Evolutionary conservation across 805 yeast species (phyloP), one percentile per base, ranked within the genome.

Genomic region (Kodamaea restingae): DNA sequence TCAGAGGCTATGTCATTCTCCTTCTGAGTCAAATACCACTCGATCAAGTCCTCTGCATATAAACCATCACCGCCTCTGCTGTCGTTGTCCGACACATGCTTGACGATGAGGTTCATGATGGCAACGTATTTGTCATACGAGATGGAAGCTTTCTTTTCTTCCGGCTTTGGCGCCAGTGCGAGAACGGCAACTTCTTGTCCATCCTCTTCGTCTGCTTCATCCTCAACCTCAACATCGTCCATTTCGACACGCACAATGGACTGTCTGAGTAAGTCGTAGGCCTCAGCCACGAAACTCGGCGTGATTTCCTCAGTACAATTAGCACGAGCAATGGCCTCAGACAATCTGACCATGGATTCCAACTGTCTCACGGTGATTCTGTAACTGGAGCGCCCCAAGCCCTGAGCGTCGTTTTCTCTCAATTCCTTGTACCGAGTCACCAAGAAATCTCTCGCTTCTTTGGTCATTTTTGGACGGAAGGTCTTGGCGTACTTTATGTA

Each of bases 261-360:
- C 63, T 88, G 95, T 58, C 93, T 79, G 51, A 93, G 70, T 46
- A 93, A 67, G 53, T 84, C 91, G 59, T 84, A 88, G 0, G 98
- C 98, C 58, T 93, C 98, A 2, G 90, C 84, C 32, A 91, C 98
- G 59, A 88, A 86, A 25, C 74, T 73, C 6, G 91, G 86, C 0
- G 91, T 80, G 39, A 88, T 82, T 46, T 80, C 88, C 47, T 86
- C 93, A 14, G 90, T 85, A 63, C 98, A 90, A 61, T 91, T 93
- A 18, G 98, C 97, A 49, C 96, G 75, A 1, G 98, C 98, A 62
- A 93, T 90, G 1, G 96, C 98, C 60, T 93, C 98, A 3, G 93
- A 81, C 43, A 93, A 72, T 56, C 98, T 77, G 49, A 93, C 83
- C 88, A 90, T 78, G 38, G 93, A 83, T 65, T 91, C 98, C 54